These are phyloP conservation scores for Dactylellina haptotyla DNA, from an alignment of 2,329 filamentous ascomycete genomes.

Conservation along the genomic window DNA sequence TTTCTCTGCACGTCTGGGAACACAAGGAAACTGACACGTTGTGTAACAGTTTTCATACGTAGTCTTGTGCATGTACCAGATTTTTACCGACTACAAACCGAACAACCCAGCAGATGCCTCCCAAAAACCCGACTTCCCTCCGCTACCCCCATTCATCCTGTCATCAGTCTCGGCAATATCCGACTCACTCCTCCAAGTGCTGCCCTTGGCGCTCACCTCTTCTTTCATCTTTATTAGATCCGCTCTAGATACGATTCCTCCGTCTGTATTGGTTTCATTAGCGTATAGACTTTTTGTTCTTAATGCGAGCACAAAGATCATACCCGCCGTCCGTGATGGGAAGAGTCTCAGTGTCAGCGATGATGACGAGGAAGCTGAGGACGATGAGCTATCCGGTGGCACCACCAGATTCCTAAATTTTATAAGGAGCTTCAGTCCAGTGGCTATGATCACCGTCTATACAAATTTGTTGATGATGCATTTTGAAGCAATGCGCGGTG, in stretches of 20 bases:
- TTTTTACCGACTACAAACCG: constrained; percentile 96
- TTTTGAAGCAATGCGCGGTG: constrained; percentile 77
- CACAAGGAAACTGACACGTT: constrained; percentile 53
- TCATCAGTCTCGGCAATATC: constrained; percentile 93
- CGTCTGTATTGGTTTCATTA: constrained; percentile 93
- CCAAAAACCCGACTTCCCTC: constrained; percentile 86
- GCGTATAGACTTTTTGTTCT: constrained; percentile 94
- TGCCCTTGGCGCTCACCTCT: constrained; percentile 71
- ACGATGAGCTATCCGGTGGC: constrained; percentile 81
- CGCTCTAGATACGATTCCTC: constrained; percentile 93
- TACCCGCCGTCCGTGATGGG: constrained; percentile 88
- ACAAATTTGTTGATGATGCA: constrained; percentile 95
- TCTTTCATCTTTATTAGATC: constrained; percentile 89
- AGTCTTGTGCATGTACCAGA: constrained; percentile 98
- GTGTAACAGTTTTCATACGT: constrained; percentile 81
- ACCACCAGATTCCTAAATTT: constrained; percentile 83
- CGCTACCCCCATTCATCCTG: constrained; percentile 98
- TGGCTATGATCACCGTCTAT: constrained; percentile 93
- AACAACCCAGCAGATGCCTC: constrained; percentile 69
- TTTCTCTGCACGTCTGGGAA: neutral
- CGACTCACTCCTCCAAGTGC: constrained; percentile 68
- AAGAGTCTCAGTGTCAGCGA: constrained; percentile 81
- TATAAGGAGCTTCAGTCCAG: constrained; percentile 79
- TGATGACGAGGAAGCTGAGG: constrained; percentile 83
- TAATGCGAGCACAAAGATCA: constrained; percentile 94